Conservation (phyloP, 352 stramenopile genomes). For the Globisporangium splendens region DNA sequence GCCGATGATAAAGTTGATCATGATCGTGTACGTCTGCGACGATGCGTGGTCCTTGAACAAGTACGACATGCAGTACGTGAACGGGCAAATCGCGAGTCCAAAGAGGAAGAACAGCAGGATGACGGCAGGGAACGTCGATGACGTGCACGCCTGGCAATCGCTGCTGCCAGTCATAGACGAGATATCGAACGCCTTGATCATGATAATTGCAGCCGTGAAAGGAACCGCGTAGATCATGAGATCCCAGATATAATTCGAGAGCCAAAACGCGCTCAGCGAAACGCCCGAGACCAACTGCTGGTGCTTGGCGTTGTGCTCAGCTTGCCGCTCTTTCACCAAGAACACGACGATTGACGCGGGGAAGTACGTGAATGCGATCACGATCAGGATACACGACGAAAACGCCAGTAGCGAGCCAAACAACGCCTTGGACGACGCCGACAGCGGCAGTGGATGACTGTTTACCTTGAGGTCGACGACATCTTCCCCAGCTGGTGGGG, state of each 20-base stretch:
- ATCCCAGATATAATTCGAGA: constrained; percentile 92
- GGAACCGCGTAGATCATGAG: constrained; percentile 70
- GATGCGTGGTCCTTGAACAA: too few relatives aligned
- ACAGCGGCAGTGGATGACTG: constrained; percentile 49
- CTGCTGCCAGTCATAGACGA: constrained; percentile 1
- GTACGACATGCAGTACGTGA: too few relatives aligned
- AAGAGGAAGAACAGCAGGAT: too few relatives aligned
- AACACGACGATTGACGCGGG: constrained; percentile 89
- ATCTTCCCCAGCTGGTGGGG: background rate
- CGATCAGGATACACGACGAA: constrained; percentile 46
- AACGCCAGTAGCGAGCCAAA: constrained; percentile 25
- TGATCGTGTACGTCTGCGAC: too few relatives aligned
- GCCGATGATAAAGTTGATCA: too few relatives aligned
- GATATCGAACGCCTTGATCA: constrained; percentile 40
- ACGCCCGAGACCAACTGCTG: constrained; percentile 90
- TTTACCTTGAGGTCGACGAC: constrained; percentile 34
- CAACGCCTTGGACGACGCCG: constrained; percentile 21
- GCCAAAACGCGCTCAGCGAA: constrained; percentile 90
- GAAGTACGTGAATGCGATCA: constrained; percentile 89
- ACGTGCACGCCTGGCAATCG: background rate
- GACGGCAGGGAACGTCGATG: background rate
- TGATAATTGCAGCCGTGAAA: constrained; percentile 34
- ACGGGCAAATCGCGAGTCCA: too few relatives aligned
- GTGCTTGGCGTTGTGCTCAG: constrained; percentile 87
- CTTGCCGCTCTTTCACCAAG: constrained; percentile 89